phyloP scores from a whole-genome alignment of 2,329 filamentous ascomycete genomes.

The Sporothrix curviconia region DNA sequence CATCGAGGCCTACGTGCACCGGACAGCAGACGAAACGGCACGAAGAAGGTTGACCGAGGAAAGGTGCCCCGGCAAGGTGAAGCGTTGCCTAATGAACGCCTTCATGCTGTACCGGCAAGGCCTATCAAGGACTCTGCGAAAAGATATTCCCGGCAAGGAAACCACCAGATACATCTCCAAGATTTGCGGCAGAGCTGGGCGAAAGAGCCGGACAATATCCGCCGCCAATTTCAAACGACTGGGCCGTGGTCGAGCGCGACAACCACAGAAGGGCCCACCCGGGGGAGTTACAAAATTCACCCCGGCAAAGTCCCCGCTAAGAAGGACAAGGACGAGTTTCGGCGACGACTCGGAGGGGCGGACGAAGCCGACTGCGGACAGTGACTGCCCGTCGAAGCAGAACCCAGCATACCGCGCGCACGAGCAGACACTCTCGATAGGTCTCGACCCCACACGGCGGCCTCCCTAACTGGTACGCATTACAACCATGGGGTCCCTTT shows the following conservation, averaged over 20 bases:
- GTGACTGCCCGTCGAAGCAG: slow-evolving; percentile 16
- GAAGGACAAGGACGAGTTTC: slow-evolving; percentile 30
- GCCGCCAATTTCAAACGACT: slow-evolving; percentile 68
- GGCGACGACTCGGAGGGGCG: slow-evolving; percentile 38
- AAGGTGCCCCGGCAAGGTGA: slow-evolving; percentile 69
- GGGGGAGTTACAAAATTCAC: slow-evolving; percentile 92
- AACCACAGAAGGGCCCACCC: slow-evolving; percentile 85
- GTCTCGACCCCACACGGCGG: too few species aligned
- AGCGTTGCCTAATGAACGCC: slow-evolving; percentile 92
- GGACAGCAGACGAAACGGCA: slow-evolving; percentile 58
- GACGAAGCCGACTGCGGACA: slow-evolving; percentile 34
- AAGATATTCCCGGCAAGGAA: slow-evolving; percentile 72
- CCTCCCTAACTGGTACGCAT: too few species aligned
- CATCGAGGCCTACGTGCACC: slow-evolving; percentile 73
- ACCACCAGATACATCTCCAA: slow-evolving; percentile 89
- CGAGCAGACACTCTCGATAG: too few species aligned
- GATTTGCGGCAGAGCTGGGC: slow-evolving; percentile 84
- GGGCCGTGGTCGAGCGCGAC: slow-evolving; percentile 71
- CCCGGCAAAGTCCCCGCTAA: slow-evolving; percentile 63
- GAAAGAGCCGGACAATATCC: slow-evolving; percentile 65
- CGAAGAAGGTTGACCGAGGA: slow-evolving; percentile 60
- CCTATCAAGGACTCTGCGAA: slow-evolving; percentile 84
- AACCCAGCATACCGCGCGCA: slow-evolving; percentile 27
- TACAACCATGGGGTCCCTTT: too few species aligned
- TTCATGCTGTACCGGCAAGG: slow-evolving; percentile 97